Percentiles rank a stretch among this genome's conserved stretches.
phyloP scores from a whole-genome alignment of 768 basidiomycete species.

The Ramaria sp. region DNA sequence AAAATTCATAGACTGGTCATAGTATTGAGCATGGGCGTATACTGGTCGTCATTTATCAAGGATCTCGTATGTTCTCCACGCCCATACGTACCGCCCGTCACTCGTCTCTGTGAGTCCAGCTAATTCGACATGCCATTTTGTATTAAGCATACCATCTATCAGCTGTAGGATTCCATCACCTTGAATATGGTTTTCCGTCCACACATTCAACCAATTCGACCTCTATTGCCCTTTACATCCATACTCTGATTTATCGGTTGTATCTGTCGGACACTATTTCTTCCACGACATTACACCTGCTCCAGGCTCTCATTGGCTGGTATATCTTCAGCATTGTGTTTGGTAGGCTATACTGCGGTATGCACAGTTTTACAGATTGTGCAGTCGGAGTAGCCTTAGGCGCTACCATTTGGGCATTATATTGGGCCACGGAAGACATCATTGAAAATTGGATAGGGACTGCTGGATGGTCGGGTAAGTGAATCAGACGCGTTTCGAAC shows the following conservation, averaged over 20 bases:
- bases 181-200: slow-evolving; percentile 93
- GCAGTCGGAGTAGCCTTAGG: slow-evolving; percentile 54
- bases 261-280: slow-evolving; percentile 23
- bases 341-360: slow-evolving; percentile 74
- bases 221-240: slow-evolving; percentile 80
- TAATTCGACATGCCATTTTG: not conserved
- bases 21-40: slow-evolving; percentile 71
- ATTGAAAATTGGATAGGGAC: slow-evolving; percentile 29
- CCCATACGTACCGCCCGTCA: slow-evolving; percentile 84
- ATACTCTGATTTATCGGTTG: slow-evolving; percentile 38
- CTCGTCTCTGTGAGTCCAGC: slow-evolving; percentile 60
- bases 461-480: slow-evolving; percentile 22
- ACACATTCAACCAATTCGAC: slow-evolving; percentile 90
- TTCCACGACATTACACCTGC: slow-evolving; percentile 33
- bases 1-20: slow-evolving; percentile 44
- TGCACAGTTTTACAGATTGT: slow-evolving; percentile 82
- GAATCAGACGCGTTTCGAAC: not conserved
- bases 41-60: slow-evolving; percentile 78
- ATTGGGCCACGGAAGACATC: slow-evolving; percentile 22
- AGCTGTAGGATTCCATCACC: slow-evolving; percentile 73
- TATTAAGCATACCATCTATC: not conserved
- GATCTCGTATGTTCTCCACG: slow-evolving; percentile 86
- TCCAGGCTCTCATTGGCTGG: slow-evolving; percentile 31
- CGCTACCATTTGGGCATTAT: slow-evolving; percentile 45
- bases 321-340: slow-evolving; percentile 69